Evolutionary conservation across 1,284 basidiomycete genomes (phyloP).

Genomic region (Amylostereum areolatum): DNA sequence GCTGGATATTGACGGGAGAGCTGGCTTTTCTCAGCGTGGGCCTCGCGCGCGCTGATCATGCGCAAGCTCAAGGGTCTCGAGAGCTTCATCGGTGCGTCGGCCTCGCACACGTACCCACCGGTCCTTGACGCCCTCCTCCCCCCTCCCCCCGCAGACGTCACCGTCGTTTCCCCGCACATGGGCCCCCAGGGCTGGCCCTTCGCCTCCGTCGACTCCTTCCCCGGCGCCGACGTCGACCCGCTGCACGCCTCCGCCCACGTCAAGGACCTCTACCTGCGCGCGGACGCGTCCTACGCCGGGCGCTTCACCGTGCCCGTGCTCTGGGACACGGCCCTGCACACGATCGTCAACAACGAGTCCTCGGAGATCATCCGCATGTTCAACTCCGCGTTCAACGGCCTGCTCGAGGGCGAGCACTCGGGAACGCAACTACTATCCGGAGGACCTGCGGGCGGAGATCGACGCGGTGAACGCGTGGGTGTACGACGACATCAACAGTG

Average conservation of each 20-base stretch:
- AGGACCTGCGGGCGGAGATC: constrained; percentile 68
- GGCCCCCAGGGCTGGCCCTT: constrained; percentile 87
- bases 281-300: constrained; percentile 64
- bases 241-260: constrained; percentile 68
- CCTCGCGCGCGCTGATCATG: constrained; percentile 84
- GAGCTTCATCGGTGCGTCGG: constrained; percentile 63
- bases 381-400: constrained; percentile 77
- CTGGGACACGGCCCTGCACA: constrained; percentile 89
- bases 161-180: constrained; percentile 84
- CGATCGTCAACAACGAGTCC: constrained; percentile 95
- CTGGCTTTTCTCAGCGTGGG: constrained; percentile 67
- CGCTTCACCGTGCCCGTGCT: constrained; percentile 89
- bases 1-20: not conserved
- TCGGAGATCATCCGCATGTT: constrained; percentile 92
- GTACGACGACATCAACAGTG: constrained; percentile 79
- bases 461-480: constrained; percentile 88
- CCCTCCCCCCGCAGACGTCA: constrained; percentile 50
- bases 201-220: constrained; percentile 62
- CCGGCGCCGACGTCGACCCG: constrained; percentile 68
- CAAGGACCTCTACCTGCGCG: constrained; percentile 82
- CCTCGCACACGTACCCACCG: constrained; percentile 4
- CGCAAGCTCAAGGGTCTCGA: constrained; percentile 92
- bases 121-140: not conserved
- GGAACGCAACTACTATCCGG: constrained; percentile 85
- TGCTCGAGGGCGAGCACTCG: constrained; percentile 57